Conservation (phyloP, 208 protist genomes). For the Crithidia expoeki region DNA sequence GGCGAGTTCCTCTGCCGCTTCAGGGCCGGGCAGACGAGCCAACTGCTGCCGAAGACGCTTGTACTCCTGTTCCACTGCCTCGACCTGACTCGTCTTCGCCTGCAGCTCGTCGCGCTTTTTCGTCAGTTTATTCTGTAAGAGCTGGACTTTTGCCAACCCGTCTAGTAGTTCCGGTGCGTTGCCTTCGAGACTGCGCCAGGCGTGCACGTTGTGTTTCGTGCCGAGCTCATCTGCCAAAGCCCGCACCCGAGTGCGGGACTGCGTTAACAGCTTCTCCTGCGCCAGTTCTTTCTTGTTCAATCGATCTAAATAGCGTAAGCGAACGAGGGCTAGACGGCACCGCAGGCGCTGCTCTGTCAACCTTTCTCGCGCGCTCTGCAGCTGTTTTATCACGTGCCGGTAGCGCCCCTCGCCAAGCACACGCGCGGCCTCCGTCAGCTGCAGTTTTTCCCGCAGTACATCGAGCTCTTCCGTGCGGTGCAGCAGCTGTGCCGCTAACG, state of each 20-base stretch:
- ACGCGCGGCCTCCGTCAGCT: slow-evolving; percentile 94
- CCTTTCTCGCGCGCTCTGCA: slow-evolving; percentile 87
- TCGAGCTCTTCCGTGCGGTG: slow-evolving; percentile 97
- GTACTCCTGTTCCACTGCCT: slow-evolving; percentile 92
- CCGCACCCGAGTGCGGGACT: slow-evolving; percentile 89
- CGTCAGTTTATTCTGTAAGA: slow-evolving; percentile 97
- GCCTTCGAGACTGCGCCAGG: slow-evolving; percentile 97
- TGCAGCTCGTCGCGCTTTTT: slow-evolving; percentile 94
- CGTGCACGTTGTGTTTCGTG: slow-evolving; percentile 98
- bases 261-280: slow-evolving; percentile 92
- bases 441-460: slow-evolving; percentile 97
- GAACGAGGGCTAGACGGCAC: slow-evolving; percentile 80
- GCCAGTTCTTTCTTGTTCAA: slow-evolving; percentile 89
- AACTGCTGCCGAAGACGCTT: slow-evolving; percentile 92
- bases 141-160: slow-evolving; percentile 97
- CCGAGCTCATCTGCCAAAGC: slow-evolving; percentile 97
- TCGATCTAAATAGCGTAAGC: slow-evolving; percentile 82
- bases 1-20: slow-evolving; percentile 96
- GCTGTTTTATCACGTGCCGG: slow-evolving; percentile 83
- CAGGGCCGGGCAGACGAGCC: slow-evolving; percentile 94
- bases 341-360: slow-evolving; percentile 93
- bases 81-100: slow-evolving; percentile 87
- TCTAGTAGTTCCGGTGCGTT: slow-evolving; percentile 95
- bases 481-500: slow-evolving; percentile 96
- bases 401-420: slow-evolving; percentile 96